Conservation (phyloP, 306 rosid species). For the Cicer cuneatum region DNA sequence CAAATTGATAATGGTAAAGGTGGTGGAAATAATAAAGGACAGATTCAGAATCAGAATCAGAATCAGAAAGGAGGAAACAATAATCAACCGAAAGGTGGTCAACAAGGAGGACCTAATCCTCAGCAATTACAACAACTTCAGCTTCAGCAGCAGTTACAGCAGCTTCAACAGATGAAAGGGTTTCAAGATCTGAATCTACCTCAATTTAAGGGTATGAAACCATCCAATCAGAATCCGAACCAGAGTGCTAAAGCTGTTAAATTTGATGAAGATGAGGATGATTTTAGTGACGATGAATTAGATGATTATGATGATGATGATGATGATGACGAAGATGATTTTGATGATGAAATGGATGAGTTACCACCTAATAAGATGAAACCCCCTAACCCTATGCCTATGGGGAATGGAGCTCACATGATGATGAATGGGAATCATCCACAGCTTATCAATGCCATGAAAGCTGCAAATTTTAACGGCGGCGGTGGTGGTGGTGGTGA, state of each 20-base stretch:
- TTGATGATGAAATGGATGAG: conserved; percentile 64
- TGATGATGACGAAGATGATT: conserved; percentile 50
- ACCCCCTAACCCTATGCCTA: background rate
- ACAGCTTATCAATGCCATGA: conserved; percentile 57
- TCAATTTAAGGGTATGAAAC: conserved; percentile 66
- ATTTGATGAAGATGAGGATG: conserved; percentile 63
- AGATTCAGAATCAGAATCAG: conserved; percentile 42
- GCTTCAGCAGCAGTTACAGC: conserved; percentile 52
- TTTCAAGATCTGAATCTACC: conserved; percentile 76
- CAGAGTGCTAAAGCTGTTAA: conserved; percentile 63
- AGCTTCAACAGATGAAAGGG: conserved; percentile 78
- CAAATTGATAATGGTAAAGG: conserved; percentile 60
- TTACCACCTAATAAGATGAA: conserved; percentile 60
- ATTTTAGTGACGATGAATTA: conserved; percentile 57
- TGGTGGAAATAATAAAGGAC: conserved; percentile 57
- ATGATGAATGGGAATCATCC: conserved; percentile 59
- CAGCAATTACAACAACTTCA: conserved; percentile 48
- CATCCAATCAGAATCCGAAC: conserved; percentile 33
- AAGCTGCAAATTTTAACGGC: conserved; percentile 44
- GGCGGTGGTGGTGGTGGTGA: conserved; percentile 47
- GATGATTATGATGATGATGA: conserved; percentile 49
- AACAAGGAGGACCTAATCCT: conserved; percentile 48
- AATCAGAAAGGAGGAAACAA: conserved; percentile 57
- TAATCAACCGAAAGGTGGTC: conserved; percentile 54
- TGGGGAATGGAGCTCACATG: conserved; percentile 53